Base-by-base conservation (phyloP, 106 monocot species). In the Apostasia ramifera region DNA sequence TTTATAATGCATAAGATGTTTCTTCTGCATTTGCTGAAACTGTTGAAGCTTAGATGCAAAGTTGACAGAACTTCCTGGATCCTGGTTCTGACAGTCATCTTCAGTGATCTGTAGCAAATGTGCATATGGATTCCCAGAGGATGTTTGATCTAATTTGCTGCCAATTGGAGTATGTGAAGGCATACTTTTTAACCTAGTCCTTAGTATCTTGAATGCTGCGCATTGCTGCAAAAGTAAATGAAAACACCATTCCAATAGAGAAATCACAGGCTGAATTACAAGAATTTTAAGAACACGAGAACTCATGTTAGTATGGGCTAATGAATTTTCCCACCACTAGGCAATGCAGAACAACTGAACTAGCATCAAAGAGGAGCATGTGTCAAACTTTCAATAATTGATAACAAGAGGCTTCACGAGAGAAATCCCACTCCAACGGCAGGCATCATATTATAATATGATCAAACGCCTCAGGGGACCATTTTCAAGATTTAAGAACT, bases 131-230 rank as follows among this genome's bases (percentile, higher is more conserved):
- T 75, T 82, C 37, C 66, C 73, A 15, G 89, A 85, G 11, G 80
- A 40, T 12, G 70, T 50, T 38, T 72, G 47, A 44, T 74, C 79
- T 13, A 79, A n/a, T 53, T 84, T 78, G 15, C 81, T 79, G 44
- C 42, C 73, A n/a, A 38, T 66, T 47, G 71, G 76, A 57, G 66
- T 44, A 55, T 49, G 76, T 44, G 74, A 73, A 6, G 90, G 88
- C 8, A 91, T 79, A 52, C 79, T 87, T 72, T 90, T 94, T 63
- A 94, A 80, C 62, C 94, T 82, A 54, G 85, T 90, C 74, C 81
- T 50, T 45, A 94, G 66, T 78, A 94, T 90, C 73, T 91, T 88
- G 77, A 91, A 94, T 46, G 90, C 90, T 44, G 81, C 71, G 77
- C 90, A 88, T 90, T 90, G 90, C 90, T 94, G 90, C 74, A 78